Conservation (phyloP, 1,139 yeast genomes). For the Suhomyces panamericanus region DNA sequence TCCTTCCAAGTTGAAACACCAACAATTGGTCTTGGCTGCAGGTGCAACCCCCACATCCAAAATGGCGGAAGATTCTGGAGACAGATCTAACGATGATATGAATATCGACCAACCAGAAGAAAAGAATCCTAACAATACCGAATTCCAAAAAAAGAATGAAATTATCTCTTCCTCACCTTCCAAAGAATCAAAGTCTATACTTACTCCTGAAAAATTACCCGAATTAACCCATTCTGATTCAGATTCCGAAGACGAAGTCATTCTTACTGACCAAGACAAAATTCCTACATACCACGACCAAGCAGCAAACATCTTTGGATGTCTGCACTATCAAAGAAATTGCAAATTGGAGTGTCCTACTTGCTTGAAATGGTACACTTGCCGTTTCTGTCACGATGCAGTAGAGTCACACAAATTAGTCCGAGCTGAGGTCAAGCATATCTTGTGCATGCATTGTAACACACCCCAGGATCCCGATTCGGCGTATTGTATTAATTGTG, state of each 20-base stretch:
- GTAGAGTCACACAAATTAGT: slow-evolving; percentile 58
- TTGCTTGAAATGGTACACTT: slow-evolving; percentile 74
- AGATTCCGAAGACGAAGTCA: slow-evolving; percentile 33
- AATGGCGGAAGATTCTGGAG: background rate
- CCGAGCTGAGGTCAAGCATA: slow-evolving; percentile 63
- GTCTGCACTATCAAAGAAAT: slow-evolving; percentile 79
- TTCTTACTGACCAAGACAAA: slow-evolving; percentile 51
- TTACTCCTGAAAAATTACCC: no score
- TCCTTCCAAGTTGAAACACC: slow-evolving; percentile 19
- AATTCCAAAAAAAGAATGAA: no score
- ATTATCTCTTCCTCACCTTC: no score
- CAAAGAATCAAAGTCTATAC: no score
- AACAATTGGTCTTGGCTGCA: slow-evolving; percentile 19
- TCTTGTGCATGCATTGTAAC: slow-evolving; percentile 79
- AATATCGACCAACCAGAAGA: background rate
- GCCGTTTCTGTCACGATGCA: slow-evolving; percentile 85
- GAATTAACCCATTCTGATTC: no score
- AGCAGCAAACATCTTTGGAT: slow-evolving; percentile 54
- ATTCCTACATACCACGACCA: slow-evolving; percentile 51
- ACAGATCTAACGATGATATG: slow-evolving; percentile 10
- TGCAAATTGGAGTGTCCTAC: slow-evolving; percentile 81
- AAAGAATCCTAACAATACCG: no score
- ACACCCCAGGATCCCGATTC: slow-evolving; percentile 70
- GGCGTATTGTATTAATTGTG: slow-evolving; percentile 68
- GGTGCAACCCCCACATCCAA: background rate